Evolutionary conservation across 495 filamentous ascomycete species (phyloP).

Genomic region (Penicillium riverlandense): DNA sequence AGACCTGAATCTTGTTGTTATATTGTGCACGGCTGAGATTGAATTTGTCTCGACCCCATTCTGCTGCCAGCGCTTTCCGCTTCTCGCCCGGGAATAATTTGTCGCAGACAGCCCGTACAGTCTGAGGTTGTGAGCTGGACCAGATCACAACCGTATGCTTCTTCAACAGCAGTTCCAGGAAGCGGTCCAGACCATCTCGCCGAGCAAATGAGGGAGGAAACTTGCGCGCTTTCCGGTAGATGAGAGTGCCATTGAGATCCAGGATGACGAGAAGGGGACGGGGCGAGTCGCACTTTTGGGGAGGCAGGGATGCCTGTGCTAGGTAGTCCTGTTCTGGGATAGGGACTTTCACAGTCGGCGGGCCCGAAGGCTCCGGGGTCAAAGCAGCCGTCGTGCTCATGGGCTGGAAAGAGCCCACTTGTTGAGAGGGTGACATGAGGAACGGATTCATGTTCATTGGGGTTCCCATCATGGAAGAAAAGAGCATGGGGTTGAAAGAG

Average conservation of each 20-base stretch:
- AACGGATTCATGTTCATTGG: not conserved
- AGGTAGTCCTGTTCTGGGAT: constrained; percentile 37
- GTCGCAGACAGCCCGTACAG: constrained; percentile 52
- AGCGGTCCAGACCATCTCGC: constrained; percentile 55
- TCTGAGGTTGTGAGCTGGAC: constrained; percentile 72
- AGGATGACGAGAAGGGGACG: constrained; percentile 68
- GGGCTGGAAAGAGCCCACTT: constrained; percentile 2
- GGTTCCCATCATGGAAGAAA: not conserved
- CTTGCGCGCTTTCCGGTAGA: constrained; percentile 53
- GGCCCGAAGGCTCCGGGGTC: constrained; percentile 1
- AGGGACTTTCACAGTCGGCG: constrained; percentile 17
- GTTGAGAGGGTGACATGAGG: constrained; percentile 6
- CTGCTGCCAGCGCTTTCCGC: constrained; percentile 48
- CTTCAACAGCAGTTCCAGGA: constrained; percentile 59
- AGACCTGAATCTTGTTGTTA: constrained; percentile 67
- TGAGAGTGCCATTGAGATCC: constrained; percentile 88
- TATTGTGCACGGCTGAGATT: constrained; percentile 58
- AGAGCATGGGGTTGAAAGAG: constrained; percentile 3
- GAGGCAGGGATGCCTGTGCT: constrained; percentile 25
- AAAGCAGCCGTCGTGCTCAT: constrained; percentile 14
- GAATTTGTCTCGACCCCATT: constrained; percentile 79
- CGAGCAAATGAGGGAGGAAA: constrained; percentile 45
- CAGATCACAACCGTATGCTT: constrained; percentile 79
- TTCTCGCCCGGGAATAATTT: constrained; percentile 41
- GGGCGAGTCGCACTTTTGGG: constrained; percentile 16